Percentiles rank a stretch among this genome's conserved stretches.
phyloP scores from a whole-genome alignment of 2,329 filamentous ascomycete species.

The Aspergillus tanneri region DNA sequence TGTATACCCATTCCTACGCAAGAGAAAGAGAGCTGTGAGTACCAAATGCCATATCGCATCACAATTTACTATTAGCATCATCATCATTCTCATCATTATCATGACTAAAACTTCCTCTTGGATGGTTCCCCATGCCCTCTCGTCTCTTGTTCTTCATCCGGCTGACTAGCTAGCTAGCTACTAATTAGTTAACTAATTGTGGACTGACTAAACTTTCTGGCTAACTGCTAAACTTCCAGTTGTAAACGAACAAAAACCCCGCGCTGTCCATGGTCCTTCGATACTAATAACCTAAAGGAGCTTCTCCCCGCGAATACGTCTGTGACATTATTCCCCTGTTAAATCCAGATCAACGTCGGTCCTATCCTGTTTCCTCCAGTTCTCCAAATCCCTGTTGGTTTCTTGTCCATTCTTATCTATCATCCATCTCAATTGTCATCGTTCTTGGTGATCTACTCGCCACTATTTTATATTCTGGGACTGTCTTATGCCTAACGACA shows the following conservation, averaged over 20 bases:
- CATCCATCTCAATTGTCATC: too few relatives aligned
- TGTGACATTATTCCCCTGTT: conserved; percentile 11
- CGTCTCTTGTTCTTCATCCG: background rate
- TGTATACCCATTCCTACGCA: background rate
- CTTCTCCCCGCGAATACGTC: conserved; percentile 15
- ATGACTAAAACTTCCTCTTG: background rate
- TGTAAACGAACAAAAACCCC: conserved; percentile 10
- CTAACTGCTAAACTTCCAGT: conserved; percentile 1
- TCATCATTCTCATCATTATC: too few relatives aligned
- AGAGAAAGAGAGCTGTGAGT: background rate
- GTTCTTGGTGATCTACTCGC: background rate
- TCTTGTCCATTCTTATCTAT: conserved; percentile 4
- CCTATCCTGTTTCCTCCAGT: conserved; percentile 13
- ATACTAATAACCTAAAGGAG: conserved; percentile 9
- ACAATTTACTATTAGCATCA: too few relatives aligned
- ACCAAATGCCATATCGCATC: background rate
- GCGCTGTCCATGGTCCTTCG: conserved; percentile 13
- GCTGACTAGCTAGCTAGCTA: background rate
- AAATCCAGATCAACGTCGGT: conserved; percentile 10
- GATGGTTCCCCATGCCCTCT: background rate
- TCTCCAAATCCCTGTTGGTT: conserved; percentile 13
- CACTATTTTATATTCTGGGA: background rate
- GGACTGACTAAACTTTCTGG: background rate
- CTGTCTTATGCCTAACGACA: background rate
- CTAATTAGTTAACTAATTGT: background rate